phyloP scores from a whole-genome alignment of 2,329 filamentous ascomycete genomes.

The Aspergillus fumigatus region DNA sequence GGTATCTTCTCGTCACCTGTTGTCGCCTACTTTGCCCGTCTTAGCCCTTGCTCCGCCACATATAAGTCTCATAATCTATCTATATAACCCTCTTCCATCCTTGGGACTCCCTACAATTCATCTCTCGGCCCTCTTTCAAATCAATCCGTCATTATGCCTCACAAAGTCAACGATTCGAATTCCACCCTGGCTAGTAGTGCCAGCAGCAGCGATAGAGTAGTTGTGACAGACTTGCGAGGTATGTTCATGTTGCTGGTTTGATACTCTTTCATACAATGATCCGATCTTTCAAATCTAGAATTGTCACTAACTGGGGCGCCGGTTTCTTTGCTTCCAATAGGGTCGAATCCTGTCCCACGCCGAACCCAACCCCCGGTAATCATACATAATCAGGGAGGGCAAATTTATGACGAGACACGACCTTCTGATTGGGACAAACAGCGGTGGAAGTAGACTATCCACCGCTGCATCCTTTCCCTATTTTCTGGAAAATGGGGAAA shows the following conservation, averaged over 20 bases:
- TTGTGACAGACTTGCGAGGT: constrained; percentile 28
- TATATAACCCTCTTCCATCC: neutral
- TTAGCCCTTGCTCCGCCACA: constrained; percentile 5
- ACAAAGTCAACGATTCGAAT: constrained; percentile 34
- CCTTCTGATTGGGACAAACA: constrained; percentile 37
- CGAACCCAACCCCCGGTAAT: constrained; percentile 29
- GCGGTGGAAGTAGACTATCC: constrained; percentile 31
- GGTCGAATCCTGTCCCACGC: constrained; percentile 27
- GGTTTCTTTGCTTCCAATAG: constrained; percentile 17
- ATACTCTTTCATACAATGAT: neutral
- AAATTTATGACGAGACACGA: constrained; percentile 33
- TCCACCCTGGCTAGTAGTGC: constrained; percentile 30
- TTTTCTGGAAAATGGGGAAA: neutral
- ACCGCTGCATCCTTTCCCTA: neutral
- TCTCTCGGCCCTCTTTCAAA: neutral
- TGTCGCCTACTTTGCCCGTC: neutral
- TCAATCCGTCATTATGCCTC: constrained; percentile 25
- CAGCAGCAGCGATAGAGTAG: constrained; percentile 27
- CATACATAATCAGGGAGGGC: constrained; percentile 33
- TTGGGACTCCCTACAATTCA: neutral
- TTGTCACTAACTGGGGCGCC: constrained; percentile 8
- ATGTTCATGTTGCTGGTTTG: constrained; percentile 13
- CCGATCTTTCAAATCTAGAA: neutral
- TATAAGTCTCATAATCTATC: neutral
- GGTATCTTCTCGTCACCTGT: neutral